These are phyloP conservation scores for Medicago lupulina DNA, from an alignment of 306 rosid species.

Conservation along the genomic window DNA sequence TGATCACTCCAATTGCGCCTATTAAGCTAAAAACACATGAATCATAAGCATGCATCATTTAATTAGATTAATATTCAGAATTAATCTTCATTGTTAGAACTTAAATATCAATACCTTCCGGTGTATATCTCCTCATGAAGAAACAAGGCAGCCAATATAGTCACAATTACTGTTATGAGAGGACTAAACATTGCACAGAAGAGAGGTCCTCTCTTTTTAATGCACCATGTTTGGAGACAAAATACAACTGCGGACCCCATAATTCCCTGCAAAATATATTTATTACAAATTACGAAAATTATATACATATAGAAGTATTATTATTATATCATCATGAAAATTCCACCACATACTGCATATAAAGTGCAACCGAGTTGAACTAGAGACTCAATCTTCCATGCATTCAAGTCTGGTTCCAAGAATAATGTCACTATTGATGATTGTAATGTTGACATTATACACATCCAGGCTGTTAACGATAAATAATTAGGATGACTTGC, in stretches of 20 bases:
- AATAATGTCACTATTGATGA: slow-evolving; percentile 43
- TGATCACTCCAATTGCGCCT: slow-evolving; percentile 54
- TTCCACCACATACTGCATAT: slow-evolving; percentile 27
- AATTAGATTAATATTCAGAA: not conserved
- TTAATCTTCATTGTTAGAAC: not conserved
- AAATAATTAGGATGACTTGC: slow-evolving; percentile 59
- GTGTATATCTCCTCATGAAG: slow-evolving; percentile 53
- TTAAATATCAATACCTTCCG: slow-evolving; percentile 40
- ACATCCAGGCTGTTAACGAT: slow-evolving; percentile 66
- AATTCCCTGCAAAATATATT: slow-evolving; percentile 49
- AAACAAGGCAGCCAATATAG: slow-evolving; percentile 54
- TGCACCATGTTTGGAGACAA: slow-evolving; percentile 65
- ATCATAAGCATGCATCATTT: not conserved
- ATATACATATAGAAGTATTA: no score
- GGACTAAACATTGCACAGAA: slow-evolving; percentile 63
- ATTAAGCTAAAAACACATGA: slow-evolving; percentile 42
- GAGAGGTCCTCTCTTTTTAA: slow-evolving; percentile 59
- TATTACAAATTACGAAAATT: no score
- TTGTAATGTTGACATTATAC: slow-evolving; percentile 56
- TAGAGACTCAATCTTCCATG: slow-evolving; percentile 54
- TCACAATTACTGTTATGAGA: slow-evolving; percentile 49
- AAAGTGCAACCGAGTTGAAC: slow-evolving; percentile 39
- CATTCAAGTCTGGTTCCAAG: slow-evolving; percentile 47
- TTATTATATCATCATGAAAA: not conserved
- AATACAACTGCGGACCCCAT: slow-evolving; percentile 54